Percentiles rank a stretch among this genome's conserved stretches.
Evolutionary conservation across 148 eudicot genomes (phyloP).

Genomic region (Silene uniflora): DNA sequence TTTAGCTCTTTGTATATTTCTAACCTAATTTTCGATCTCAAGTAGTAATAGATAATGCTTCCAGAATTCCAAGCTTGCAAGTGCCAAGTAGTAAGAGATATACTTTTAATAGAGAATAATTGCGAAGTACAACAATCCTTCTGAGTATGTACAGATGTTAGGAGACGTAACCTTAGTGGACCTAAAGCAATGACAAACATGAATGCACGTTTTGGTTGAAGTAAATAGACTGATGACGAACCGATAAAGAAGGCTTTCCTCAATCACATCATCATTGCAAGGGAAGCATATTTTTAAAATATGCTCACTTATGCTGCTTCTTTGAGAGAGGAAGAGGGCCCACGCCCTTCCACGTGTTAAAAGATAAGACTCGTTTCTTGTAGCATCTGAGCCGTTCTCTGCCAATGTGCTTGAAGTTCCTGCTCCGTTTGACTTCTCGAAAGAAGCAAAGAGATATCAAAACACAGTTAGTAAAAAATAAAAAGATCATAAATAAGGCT

Average conservation of each 20-base stretch:
- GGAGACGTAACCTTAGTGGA: neutral
- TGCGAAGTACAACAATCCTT: too few species aligned
- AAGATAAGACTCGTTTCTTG: conserved; percentile 34
- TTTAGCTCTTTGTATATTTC: too few species aligned
- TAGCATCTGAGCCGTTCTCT: conserved; percentile 25
- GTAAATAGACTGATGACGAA: conserved; percentile 31
- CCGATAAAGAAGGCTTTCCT: conserved; percentile 66
- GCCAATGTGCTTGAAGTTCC: conserved; percentile 41
- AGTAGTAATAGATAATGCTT: too few species aligned
- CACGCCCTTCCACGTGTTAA: conserved; percentile 74
- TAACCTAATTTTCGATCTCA: neutral
- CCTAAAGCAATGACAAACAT: conserved; percentile 9
- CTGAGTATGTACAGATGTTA: neutral
- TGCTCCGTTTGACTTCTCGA: conserved; percentile 36
- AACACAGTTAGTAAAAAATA: neutral
- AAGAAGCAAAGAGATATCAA: conserved; percentile 4
- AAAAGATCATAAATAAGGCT: neutral
- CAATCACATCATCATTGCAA: conserved; percentile 32
- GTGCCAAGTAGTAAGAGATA: too few species aligned
- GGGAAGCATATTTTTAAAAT: conserved; percentile 54
- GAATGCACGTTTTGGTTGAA: neutral
- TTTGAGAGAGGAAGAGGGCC: conserved; percentile 74
- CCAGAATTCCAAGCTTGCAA: too few species aligned
- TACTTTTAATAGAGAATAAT: too few species aligned
- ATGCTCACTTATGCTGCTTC: conserved; percentile 52